These are phyloP conservation scores for Aspergillus ochraceoroseus DNA, from an alignment of 2,329 filamentous ascomycete genomes.

Conservation along the genomic window DNA sequence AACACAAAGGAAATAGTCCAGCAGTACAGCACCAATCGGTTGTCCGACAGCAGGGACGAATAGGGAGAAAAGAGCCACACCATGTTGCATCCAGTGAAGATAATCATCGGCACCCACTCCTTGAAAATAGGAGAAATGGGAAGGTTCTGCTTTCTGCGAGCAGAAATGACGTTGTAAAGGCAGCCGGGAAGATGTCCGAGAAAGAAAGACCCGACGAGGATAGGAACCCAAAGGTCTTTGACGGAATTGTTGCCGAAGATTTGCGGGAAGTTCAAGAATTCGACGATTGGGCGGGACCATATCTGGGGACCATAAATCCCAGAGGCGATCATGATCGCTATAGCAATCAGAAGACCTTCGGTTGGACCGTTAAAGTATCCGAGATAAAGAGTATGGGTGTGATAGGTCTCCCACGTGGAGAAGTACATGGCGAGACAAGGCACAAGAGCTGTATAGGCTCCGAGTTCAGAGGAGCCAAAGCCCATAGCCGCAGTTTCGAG, in stretches of 20 bases:
- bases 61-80: constrained; percentile 88
- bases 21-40: constrained; percentile 88
- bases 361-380: constrained; percentile 97
- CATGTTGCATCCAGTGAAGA: constrained; percentile 69
- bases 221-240: constrained; percentile 78
- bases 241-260: constrained; percentile 68
- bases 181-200: constrained; percentile 80
- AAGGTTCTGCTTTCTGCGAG: constrained; percentile 65
- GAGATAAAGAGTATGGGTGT: constrained; percentile 94
- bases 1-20: constrained; percentile 95
- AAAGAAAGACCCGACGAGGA: constrained; percentile 62
- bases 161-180: constrained; percentile 75
- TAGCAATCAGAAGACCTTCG: constrained; percentile 87
- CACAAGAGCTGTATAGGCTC: constrained; percentile 84
- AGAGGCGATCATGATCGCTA: constrained; percentile 76
- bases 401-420: constrained; percentile 98
- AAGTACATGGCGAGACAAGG: constrained; percentile 98
- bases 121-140: constrained; percentile 78
- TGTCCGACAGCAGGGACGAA: constrained; percentile 73
- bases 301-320: constrained; percentile 84
- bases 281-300: constrained; percentile 71
- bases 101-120: constrained; percentile 86
- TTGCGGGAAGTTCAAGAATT: constrained; percentile 60
- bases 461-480: constrained; percentile 74
- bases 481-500: constrained; percentile 92